These are phyloP conservation scores for Gentiana dahurica DNA, from an alignment of 257 asterid genomes.

Conservation along the genomic window DNA sequence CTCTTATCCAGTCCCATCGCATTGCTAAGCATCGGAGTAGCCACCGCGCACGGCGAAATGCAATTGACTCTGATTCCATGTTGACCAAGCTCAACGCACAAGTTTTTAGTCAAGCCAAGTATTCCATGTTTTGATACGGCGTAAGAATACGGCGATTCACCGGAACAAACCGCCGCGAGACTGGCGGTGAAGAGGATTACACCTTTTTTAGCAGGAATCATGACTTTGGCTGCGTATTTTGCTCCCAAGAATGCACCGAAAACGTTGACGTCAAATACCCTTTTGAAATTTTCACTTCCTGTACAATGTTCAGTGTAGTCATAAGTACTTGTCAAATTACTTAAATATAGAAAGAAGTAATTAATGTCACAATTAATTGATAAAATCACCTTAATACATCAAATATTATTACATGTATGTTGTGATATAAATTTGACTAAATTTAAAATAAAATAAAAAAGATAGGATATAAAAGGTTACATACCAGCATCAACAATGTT, in stretches of 20 bases:
- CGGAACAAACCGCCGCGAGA: conserved; percentile 36
- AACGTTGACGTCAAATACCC: conserved; percentile 61
- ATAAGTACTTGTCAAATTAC: too few relatives aligned
- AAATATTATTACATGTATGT: too few relatives aligned
- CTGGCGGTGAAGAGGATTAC: conserved; percentile 53
- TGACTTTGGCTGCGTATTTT: conserved; percentile 61
- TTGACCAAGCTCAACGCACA: conserved; percentile 64
- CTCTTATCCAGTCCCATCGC: conserved; percentile 36
- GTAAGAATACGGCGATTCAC: conserved; percentile 59
- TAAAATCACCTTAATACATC: too few relatives aligned
- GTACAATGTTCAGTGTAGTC: too few relatives aligned
- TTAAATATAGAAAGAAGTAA: too few relatives aligned
- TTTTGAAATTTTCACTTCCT: conserved; percentile 39
- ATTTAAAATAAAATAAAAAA: too few relatives aligned
- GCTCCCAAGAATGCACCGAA: conserved; percentile 59
- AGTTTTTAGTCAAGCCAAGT: conserved; percentile 54
- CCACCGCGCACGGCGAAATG: conserved; percentile 69
- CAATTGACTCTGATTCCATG: conserved; percentile 60
- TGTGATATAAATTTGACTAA: too few relatives aligned
- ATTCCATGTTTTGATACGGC: conserved; percentile 61
- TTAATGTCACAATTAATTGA: too few relatives aligned
- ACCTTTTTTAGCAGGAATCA: conserved; percentile 66
- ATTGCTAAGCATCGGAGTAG: conserved; percentile 45
- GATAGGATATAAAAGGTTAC: too few relatives aligned
- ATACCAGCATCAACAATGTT: conserved; percentile 26